Base-by-base conservation (phyloP, 805 yeast genomes). In the Metschnikowia arizonensis region DNA sequence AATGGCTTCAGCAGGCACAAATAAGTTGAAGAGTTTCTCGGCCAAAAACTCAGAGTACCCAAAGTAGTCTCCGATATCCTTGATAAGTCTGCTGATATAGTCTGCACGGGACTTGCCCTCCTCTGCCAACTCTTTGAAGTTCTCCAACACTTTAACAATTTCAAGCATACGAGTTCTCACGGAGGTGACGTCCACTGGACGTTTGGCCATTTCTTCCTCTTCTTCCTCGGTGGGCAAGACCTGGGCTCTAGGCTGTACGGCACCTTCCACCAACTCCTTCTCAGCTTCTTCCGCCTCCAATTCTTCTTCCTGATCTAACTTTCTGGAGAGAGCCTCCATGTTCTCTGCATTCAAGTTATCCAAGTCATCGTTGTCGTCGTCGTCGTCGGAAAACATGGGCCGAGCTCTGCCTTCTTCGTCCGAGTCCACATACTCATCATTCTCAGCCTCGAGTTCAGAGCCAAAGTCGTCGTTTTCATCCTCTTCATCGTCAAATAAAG, bases 151-250 rank as follows among this genome's bases (percentile, higher is more conserved):
- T 63, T 90, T 90, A 41, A 90, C 91, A 51, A 95, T 80, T 70
- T 93, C 99, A 56, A 91, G 81, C 85, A 93, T 91, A 69, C 99
- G 82, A 15, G 97, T 88, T 68, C 98, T 82, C 6, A 87, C 77
- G 57, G 86, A 74, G 6, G 89, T 86, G 40, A 90, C 75, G 62
- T 89, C 96, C 54, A 82, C 81, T 37, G 88, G 83, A 25, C 74
- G 76, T 10, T 62, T 59, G 12, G 74, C 76, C 45, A 69, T 65
- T 44, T 74, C 77, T 45, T 70, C 76, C 56, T 82, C 85, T 59
- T 82, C 88, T 51, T 75, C 83, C 21, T 67, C 79, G 2, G 83
- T 71, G 31, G 96, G 96, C 49, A 89, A 74, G 25, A 88, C 76
- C 56, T 79, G 73, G 19, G 95, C 93, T 63, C 87, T 74, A 52